Evolutionary conservation across 306 rosid species (phyloP).

Genomic region (Castanea sativa): DNA sequence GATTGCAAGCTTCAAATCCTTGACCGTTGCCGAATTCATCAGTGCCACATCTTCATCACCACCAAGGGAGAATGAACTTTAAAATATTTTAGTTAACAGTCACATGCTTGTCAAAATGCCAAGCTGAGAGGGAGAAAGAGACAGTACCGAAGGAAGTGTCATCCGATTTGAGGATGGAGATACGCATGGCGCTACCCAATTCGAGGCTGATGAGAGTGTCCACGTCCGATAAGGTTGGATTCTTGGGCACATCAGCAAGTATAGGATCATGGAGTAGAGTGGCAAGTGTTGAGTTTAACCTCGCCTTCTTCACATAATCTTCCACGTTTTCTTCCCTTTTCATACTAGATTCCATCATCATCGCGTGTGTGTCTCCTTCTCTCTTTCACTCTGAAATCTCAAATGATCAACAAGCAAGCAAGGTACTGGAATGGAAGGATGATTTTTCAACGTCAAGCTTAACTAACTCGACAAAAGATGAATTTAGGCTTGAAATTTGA

Average conservation of each 20-base stretch:
- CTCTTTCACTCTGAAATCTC: background rate
- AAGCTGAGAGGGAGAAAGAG: background rate
- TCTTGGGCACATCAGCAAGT: constrained; percentile 68
- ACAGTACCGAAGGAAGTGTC: constrained; percentile 52
- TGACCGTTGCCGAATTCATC: constrained; percentile 68
- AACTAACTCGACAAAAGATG: no score
- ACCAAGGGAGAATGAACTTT: background rate
- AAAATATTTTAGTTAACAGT: background rate
- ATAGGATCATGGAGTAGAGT: constrained; percentile 55
- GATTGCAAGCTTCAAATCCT: constrained; percentile 76
- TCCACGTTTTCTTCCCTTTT: constrained; percentile 26
- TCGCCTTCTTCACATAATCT: constrained; percentile 48
- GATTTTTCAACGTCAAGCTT: background rate
- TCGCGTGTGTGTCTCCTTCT: background rate
- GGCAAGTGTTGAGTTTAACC: constrained; percentile 53
- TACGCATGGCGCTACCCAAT: constrained; percentile 86
- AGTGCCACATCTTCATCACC: constrained; percentile 53
- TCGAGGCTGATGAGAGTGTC: constrained; percentile 80
- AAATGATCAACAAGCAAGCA: background rate
- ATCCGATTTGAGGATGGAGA: constrained; percentile 65
- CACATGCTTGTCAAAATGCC: constrained; percentile 32
- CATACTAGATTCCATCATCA: background rate
- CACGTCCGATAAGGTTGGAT: constrained; percentile 66
- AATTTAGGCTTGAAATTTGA: no score
- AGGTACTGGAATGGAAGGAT: background rate